Percentiles rank a stretch among this genome's conserved stretches.
These are phyloP conservation scores for Cryptococcus wingfieldii DNA, from an alignment of 1,284 basidiomycete genomes.

Conservation along the genomic window DNA sequence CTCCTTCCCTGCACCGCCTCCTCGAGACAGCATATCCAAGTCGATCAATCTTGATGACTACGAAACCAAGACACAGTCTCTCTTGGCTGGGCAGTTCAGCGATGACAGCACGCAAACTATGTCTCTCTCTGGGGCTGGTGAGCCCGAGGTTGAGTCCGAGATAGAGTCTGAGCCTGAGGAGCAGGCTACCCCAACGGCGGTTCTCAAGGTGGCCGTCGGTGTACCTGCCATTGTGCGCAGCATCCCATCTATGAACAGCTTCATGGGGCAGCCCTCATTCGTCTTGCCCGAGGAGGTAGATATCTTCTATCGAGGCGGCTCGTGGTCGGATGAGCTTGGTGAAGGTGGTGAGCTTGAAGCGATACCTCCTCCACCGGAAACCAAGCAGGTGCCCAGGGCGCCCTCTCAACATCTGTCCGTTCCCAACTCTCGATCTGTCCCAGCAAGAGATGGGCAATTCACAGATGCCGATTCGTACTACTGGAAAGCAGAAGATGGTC, in stretches of 20 bases:
- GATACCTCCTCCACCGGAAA: too few relatives aligned
- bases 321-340: not conserved
- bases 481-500: not conserved
- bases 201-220: not conserved
- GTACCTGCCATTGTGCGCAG: not conserved
- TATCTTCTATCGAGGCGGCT: not conserved
- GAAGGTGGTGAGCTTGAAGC: not conserved
- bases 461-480: not conserved
- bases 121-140: too few relatives aligned
- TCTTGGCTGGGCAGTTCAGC: not conserved
- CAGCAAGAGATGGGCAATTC: not conserved
- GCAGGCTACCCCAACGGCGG: not conserved
- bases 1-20: not conserved
- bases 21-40: not conserved
- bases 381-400: not conserved
- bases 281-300: not conserved
- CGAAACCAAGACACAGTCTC: not conserved
- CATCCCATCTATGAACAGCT: not conserved
- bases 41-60: not conserved
- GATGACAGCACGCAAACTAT: not conserved
- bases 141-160: conserved; percentile 5
- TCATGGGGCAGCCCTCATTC: not conserved
- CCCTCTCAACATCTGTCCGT: not conserved
- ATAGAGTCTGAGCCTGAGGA: conserved; percentile 6
- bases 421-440: not conserved